phyloP scores from a whole-genome alignment of 768 basidiomycete species.

The Lyophyllum shimeji region DNA sequence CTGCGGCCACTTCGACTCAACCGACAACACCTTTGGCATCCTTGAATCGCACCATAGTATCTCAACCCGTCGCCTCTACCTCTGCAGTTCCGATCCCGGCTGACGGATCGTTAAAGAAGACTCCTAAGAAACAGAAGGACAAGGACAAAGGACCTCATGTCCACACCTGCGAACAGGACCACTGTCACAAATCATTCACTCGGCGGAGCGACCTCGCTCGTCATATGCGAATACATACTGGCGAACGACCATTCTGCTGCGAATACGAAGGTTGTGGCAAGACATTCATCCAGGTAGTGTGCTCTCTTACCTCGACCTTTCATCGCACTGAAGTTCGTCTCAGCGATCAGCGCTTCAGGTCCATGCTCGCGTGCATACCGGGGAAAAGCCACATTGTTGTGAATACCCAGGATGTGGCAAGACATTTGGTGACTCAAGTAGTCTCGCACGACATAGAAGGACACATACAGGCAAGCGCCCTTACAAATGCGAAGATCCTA shows the following conservation, averaged over 20 bases:
- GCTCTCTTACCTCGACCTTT: background rate
- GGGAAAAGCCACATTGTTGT: slow-evolving; percentile 90
- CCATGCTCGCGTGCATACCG: slow-evolving; percentile 87
- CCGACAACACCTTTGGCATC: slow-evolving; percentile 32
- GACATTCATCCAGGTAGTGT: slow-evolving; percentile 83
- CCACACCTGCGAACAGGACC: slow-evolving; percentile 69
- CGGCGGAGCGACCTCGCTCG: slow-evolving; percentile 81
- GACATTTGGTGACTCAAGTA: slow-evolving; percentile 90
- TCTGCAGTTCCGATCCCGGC: slow-evolving; percentile 34
- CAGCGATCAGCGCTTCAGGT: slow-evolving; percentile 90
- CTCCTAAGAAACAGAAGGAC: slow-evolving; percentile 34
- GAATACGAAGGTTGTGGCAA: slow-evolving; percentile 75
- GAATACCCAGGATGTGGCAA: slow-evolving; percentile 87
- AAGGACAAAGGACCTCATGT: slow-evolving; percentile 47
- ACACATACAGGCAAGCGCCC: slow-evolving; percentile 87
- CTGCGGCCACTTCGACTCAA: slow-evolving; percentile 21
- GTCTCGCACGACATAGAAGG: slow-evolving; percentile 86
- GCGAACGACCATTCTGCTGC: slow-evolving; percentile 84
- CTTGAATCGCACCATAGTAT: slow-evolving; percentile 29
- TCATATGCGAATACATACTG: slow-evolving; percentile 89
- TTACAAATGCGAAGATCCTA: slow-evolving; percentile 81
- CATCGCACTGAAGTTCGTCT: slow-evolving; percentile 16
- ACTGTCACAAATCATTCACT: slow-evolving; percentile 80
- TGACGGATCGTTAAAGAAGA: slow-evolving; percentile 30
- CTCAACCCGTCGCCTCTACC: slow-evolving; percentile 53